Percentiles rank a stretch among this genome's conserved stretches.
Conservation (phyloP, 306 rosid species). For the Pyrus bretschneideri region DNA sequence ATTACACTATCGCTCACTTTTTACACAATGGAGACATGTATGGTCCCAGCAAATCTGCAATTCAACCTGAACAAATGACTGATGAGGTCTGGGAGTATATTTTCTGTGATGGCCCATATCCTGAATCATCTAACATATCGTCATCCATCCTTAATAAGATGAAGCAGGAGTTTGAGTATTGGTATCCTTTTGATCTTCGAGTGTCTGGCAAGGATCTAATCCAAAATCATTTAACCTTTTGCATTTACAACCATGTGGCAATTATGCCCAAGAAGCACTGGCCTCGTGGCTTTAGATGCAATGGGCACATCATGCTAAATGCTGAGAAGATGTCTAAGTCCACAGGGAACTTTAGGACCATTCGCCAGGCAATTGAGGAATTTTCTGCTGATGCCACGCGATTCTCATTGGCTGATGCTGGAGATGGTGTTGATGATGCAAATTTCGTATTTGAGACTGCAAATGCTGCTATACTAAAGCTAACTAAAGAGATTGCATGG, state of each 20-base stretch:
- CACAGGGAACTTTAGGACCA: constrained; percentile 83
- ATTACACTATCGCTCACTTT: constrained; percentile 75
- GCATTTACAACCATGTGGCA: constrained; percentile 82
- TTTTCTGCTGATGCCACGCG: constrained; percentile 90
- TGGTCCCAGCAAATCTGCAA: constrained; percentile 41
- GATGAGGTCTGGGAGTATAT: constrained; percentile 84
- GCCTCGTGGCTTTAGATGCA: constrained; percentile 92
- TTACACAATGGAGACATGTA: constrained; percentile 68
- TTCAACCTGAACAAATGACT: constrained; percentile 69
- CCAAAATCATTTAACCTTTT: constrained; percentile 85
- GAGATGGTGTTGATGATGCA: constrained; percentile 92
- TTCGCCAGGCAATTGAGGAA: constrained; percentile 80
- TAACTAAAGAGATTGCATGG: constrained; percentile 81
- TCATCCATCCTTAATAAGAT: constrained; percentile 48
- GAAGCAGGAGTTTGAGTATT: constrained; percentile 91
- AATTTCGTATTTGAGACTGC: constrained; percentile 90
- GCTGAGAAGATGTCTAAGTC: constrained; percentile 94
- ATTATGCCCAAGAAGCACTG: constrained; percentile 60
- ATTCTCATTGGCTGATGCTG: constrained; percentile 93
- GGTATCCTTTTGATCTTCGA: constrained; percentile 94
- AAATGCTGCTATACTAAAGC: constrained; percentile 77
- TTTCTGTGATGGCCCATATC: constrained; percentile 64
- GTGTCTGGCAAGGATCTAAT: constrained; percentile 95
- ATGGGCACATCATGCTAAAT: constrained; percentile 88
- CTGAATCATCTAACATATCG: constrained; percentile 57